Evolutionary conservation across 2,329 filamentous ascomycete species (phyloP), one percentile per base, ranked within the genome.

Genomic region (Colletotrichum sp.): DNA sequence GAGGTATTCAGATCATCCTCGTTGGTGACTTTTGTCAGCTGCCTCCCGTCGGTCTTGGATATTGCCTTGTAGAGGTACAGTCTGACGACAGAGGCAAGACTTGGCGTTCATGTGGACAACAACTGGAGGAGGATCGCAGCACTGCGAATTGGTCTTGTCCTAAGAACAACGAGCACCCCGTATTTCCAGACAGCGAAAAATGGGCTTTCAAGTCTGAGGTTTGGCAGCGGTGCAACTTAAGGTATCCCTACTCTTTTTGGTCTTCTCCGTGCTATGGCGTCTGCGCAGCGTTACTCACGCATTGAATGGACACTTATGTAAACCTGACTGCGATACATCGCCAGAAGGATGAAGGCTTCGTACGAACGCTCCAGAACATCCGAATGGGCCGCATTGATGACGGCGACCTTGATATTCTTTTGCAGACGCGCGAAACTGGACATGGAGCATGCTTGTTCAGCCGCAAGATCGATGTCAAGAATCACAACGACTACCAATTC

Each of bases 191-290:
- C 26, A 82, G 82, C 15, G 88, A 93, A 13, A 92, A 91, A 78
- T 94, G 90, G 89, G 92, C 91, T 0, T 94, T 94, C 78, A 83
- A 86, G 21, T 91, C 90, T 77, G 73, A 82, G 3, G 88, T 87
- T 0, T 94, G 92, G 92, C 74, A 83, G 15, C 83, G 89, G 57
- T 90, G 90, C 77, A 79, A 88, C 3, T 93, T 94, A 78, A 81
- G 80, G 3, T 67, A 21, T 24, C 39, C 21, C n/a, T 34, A 6
- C 2, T 34, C 64, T 21, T 13, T 30, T 21, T 15, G 30, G 7
- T 10, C 10, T 5, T 18, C 8, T 3, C 8, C 6, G 44, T 18
- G 34, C n/a, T 44, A 9, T 5, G 18, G 26, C 9, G 8, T 39
- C 3, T 18, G 36, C 36, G 36, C 36, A 18, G 16, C 36, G 16